Evolutionary conservation across 2,329 filamentous ascomycete species (phyloP), one percentile per base, ranked within the genome.

Genomic region (Nothophoma quercina): DNA sequence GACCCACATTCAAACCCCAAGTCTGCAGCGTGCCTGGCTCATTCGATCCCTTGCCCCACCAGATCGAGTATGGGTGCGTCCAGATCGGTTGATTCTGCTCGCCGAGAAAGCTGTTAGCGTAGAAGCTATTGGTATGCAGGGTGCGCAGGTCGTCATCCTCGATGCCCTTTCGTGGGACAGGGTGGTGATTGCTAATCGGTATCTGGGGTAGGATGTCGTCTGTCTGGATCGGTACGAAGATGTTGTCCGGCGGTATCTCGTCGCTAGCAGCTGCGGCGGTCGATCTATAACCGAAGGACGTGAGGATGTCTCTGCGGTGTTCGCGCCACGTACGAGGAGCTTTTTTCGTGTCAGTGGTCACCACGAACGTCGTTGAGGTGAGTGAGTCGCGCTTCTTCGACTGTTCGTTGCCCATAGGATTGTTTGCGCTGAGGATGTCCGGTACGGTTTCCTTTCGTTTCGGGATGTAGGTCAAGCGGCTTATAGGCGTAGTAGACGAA

Each of bases 1-100:
- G 91, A 7, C 88, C 88, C 41, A 96, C 82, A 6, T 85, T 79
- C 74, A 97, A 80, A n/a, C 93, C 93, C 83, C 85, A 95, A 6
- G 74, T 69, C 33, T 56, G 53, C 32, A 64, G 49, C 85, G 91
- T 43, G 76, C 76, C 12, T 83, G 78, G 82, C 72, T 61, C 75
- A 78, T 70, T 84, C 79, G 50, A 12, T 0, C 69, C 68, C 25
- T 64, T 72, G 72, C 75, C 77, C 78, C 78, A 81, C 49, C 70
- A 67, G 0, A 81, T 56, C 1, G 71, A 75, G 55, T 80, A 81
- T 3, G 78, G 93, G 67, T 92, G 88, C 0, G 89, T 87, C 75
- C 88, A 96, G 0, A 87, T 81, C 0, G 88, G 83, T 6, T 83
- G 82, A 4, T 80, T 83, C 71, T 96, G 91, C 34, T 81, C 81